Base-by-base conservation (phyloP, 2,329 filamentous ascomycete species). In the Ophiocordyceps polyrhachis-furcata region DNA sequence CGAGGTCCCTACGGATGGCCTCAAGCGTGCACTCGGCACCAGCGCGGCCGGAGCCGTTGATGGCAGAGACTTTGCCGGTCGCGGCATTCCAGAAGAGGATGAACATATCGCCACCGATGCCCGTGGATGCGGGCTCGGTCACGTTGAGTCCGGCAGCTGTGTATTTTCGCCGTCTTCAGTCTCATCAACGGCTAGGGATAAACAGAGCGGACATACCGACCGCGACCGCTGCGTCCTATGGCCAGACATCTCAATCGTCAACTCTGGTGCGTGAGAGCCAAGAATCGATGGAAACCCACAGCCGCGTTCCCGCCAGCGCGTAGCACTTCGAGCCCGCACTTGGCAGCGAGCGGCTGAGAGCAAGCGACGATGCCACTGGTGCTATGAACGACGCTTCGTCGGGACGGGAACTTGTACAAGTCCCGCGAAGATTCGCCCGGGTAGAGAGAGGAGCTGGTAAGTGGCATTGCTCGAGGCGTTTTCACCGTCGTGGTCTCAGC, bases 31-130 rank as follows among this genome's bases (percentile, higher is more conserved):
- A 77, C 35, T 80, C 76, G 44, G 64, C 69, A 5, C 83, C 79
- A 4, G 86, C 76, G 25, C 91, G 79, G n/a, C 91, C 91, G 1
- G 88, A 95, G 19, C 88, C 91, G 61, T 98, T 98, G 61, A 96
- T 67, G 11, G 87, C 84, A 45, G 79, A 81, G 9, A 96, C 81
- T 50, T 83, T 82, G 57, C 83, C 82, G 0, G 80, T 84, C 53
- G 81, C 74, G 40, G 86, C 85, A 58, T 93, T 76, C 67, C 89
- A 96, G 69, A 77, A 95, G 32, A 96, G 75, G 61, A 88, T 88
- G 65, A 96, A 98, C 79, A 94, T 87, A 64, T 98, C 91, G 49
- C 91, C 91, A 46, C 91, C 91, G 48, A 98, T 95, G 38, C 91
- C 91, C 1, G 91, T 96, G 6, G 83, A 91, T 47, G 79, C 79